phyloP scores from a whole-genome alignment of 2,329 filamentous ascomycete genomes.

The Zelopaecilomyces penicillatus region DNA sequence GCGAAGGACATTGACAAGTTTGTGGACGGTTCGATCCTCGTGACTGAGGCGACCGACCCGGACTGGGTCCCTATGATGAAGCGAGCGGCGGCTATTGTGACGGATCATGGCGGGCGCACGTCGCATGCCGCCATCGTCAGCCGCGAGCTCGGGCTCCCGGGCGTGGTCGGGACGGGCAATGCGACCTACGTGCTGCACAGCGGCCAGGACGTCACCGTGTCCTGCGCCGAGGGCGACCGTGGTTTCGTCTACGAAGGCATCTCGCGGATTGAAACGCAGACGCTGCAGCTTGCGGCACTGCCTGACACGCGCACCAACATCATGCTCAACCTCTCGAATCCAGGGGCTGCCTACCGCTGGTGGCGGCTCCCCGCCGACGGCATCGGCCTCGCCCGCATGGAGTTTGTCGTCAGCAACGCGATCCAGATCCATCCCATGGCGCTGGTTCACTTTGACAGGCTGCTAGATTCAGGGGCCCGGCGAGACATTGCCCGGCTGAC shows the following conservation, averaged over 20 bases:
- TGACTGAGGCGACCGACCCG: conserved; percentile 27
- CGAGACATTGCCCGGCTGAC: conserved; percentile 21
- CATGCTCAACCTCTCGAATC: conserved; percentile 31
- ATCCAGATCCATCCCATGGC: conserved; percentile 30
- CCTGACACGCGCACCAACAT: conserved; percentile 20
- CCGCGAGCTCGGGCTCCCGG: conserved; percentile 29
- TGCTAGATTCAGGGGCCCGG: conserved; percentile 19
- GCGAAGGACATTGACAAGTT: conserved; percentile 24
- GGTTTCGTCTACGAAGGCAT: conserved; percentile 29
- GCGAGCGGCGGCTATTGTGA: conserved; percentile 26
- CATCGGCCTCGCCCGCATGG: conserved; percentile 32
- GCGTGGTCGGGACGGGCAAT: conserved; percentile 27
- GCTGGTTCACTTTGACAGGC: conserved; percentile 23
- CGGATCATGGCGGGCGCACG: conserved; percentile 28
- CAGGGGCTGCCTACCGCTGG: conserved; percentile 29
- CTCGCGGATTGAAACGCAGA: conserved; percentile 23
- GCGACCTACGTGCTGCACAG: conserved; percentile 28
- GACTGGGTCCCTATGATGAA: conserved; percentile 33
- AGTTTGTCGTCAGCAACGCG: conserved; percentile 29
- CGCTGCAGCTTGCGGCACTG: conserved; percentile 19
- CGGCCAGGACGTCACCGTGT: conserved; percentile 29
- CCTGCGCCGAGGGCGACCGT: conserved; percentile 28
- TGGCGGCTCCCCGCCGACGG: conserved; percentile 30
- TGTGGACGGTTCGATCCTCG: conserved; percentile 24
- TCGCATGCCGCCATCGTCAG: conserved; percentile 34